These are phyloP conservation scores for Chrysanthemum makinoi DNA, from an alignment of 129 eudicot species.

Conservation along the genomic window DNA sequence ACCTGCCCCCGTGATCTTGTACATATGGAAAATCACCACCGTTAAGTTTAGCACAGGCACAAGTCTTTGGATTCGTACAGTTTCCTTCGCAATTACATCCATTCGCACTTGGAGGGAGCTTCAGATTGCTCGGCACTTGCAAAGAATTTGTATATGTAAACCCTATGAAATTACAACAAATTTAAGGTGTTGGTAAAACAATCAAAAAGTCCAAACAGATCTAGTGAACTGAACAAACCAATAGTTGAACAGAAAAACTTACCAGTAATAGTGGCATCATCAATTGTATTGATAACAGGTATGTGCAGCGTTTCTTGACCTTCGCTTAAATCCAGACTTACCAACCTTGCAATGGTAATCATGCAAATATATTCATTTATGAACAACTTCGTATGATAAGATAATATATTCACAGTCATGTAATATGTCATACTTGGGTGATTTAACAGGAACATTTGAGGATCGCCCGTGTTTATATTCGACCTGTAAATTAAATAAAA, in stretches of 20 bases:
- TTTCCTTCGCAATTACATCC: constrained; percentile 47
- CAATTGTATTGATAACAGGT: constrained; percentile 36
- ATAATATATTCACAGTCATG: neutral
- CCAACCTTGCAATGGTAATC: constrained; percentile 28
- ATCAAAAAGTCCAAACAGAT: neutral
- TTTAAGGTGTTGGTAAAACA: neutral
- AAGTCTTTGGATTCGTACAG: constrained; percentile 41
- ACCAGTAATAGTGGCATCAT: constrained; percentile 34
- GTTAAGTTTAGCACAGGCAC: constrained; percentile 49
- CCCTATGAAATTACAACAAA: constrained; percentile 23
- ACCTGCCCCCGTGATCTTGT: constrained; percentile 52
- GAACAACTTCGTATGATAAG: neutral
- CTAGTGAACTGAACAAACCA: neutral
- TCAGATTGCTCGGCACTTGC: constrained; percentile 34
- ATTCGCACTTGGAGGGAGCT: constrained; percentile 37
- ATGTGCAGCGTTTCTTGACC: constrained; percentile 39
- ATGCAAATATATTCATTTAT: constrained; percentile 7
- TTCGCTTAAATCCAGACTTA: constrained; percentile 31
- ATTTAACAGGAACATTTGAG: constrained; percentile 10
- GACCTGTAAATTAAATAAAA: constrained; percentile 23
- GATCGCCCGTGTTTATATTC: constrained; percentile 13
- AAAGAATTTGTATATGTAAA: constrained; percentile 40
- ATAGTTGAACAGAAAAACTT: constrained; percentile 8
- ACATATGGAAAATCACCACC: constrained; percentile 51
- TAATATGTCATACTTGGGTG: constrained; percentile 31